phyloP scores from a whole-genome alignment of 805 yeast species.

The Candida rishiriensis region DNA sequence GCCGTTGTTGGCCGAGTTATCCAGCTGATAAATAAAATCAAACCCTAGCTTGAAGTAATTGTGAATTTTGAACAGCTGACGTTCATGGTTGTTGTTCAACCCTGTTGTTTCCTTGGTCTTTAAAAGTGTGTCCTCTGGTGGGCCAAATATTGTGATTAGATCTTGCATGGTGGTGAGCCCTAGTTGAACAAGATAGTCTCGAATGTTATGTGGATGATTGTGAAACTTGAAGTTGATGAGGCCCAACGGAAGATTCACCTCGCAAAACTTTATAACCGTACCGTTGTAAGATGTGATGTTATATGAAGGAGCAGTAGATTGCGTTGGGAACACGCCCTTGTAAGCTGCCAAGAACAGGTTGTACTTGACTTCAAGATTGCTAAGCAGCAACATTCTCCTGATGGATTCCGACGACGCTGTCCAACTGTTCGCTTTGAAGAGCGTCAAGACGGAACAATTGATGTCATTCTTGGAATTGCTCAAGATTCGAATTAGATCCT shows the following conservation, averaged over 20 bases:
- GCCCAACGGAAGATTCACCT: constrained; percentile 9
- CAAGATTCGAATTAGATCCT: constrained; percentile 19
- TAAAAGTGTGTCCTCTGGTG: constrained; percentile 49
- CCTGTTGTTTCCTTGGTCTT: constrained; percentile 34
- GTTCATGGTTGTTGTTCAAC: constrained; percentile 7
- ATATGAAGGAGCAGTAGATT: background rate
- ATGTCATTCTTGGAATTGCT: constrained; percentile 30
- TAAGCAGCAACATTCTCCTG: constrained; percentile 1
- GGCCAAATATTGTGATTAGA: constrained; percentile 43
- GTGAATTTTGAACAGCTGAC: constrained; percentile 36
- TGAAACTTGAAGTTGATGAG: constrained; percentile 21
- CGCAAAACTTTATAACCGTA: constrained; percentile 9
- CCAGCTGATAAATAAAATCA: constrained; percentile 47
- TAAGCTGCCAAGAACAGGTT: background rate
- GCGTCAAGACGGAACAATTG: constrained; percentile 34
- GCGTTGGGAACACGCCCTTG: constrained; percentile 3
- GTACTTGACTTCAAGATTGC: constrained; percentile 1
- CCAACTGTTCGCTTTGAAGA: constrained; percentile 38
- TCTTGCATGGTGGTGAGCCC: constrained; percentile 48
- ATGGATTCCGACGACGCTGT: constrained; percentile 14
- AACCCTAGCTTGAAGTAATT: constrained; percentile 53
- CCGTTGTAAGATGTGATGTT: constrained; percentile 5
- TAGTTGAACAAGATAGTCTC: constrained; percentile 24
- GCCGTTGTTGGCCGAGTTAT: constrained; percentile 20
- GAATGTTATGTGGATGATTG: constrained; percentile 20